These are phyloP conservation scores for Escovopsis weberi DNA, from an alignment of 2,329 filamentous ascomycete genomes.

Conservation along the genomic window DNA sequence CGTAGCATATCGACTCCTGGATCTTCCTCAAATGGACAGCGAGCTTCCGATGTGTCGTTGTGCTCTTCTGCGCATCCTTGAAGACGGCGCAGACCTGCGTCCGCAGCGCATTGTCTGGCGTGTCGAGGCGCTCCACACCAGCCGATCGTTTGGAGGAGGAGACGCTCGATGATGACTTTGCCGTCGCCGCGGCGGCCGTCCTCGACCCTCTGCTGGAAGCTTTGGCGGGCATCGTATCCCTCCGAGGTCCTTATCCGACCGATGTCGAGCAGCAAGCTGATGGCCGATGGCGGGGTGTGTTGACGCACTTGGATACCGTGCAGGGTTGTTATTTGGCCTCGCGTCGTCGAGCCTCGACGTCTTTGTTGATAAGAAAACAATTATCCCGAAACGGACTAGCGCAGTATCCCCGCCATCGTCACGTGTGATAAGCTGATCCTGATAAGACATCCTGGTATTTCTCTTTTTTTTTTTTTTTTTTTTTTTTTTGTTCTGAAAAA, in stretches of 20 bases:
- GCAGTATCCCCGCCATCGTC: slow-evolving; percentile 4
- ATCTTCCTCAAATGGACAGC: slow-evolving; percentile 78
- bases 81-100: slow-evolving; percentile 60
- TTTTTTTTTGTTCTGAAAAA: slow-evolving; percentile 3
- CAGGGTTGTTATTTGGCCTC: slow-evolving; percentile 4
- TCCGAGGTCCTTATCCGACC: neutral
- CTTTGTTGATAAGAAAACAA: slow-evolving; percentile 1
- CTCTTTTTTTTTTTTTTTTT: neutral
- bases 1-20: slow-evolving; percentile 70
- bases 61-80: slow-evolving; percentile 74
- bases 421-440: neutral
- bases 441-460: slow-evolving; percentile 3
- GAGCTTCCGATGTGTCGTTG: slow-evolving; percentile 78
- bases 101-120: slow-evolving; percentile 55
- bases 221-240: slow-evolving; percentile 32
- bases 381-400: slow-evolving; percentile 6
- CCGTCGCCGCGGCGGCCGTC: slow-evolving; percentile 8
- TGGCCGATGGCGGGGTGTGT: neutral
- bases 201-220: slow-evolving; percentile 32
- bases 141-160: slow-evolving; percentile 26
- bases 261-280: too few species aligned
- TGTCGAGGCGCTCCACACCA: slow-evolving; percentile 67
- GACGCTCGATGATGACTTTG: slow-evolving; percentile 19
- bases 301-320: neutral
- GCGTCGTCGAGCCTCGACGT: slow-evolving; percentile 2